Evolutionary conservation across 768 basidiomycete species (phyloP), one percentile per base, ranked within the genome.

Genomic region (Termitomyces sp.): DNA sequence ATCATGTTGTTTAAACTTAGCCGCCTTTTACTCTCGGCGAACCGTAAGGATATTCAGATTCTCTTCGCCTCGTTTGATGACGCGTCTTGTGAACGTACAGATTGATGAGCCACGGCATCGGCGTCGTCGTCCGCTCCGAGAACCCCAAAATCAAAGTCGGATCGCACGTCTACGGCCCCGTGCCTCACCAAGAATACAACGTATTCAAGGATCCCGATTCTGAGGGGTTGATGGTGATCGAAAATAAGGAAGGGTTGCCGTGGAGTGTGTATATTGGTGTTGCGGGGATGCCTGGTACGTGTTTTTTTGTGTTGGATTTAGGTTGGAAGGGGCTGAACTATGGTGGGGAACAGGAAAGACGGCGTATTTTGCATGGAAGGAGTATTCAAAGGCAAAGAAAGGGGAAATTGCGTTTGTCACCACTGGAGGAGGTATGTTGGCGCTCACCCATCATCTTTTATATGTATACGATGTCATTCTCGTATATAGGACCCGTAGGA

Each of bases 201-300:
- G 61, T 84, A 38, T 56, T 45, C 13, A 64, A 66, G 16, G 63
- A 69, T 42, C 55, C 73, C 12, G 46, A 57, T 32, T 51, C 72
- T 7, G 49, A 56, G 1, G 59, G 61, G 11, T 65, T 72, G 55
- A 44, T 50, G 4, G 61, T 78, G 7, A 59, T 83, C 44, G 60
- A 79, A 39, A 82, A 83, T 63, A 70, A 76, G 57, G 65, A 77
- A 35, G 74, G 76, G 6, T 68, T 86, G 4, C 82, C 84, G 0
- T 84, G 80, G 81, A 75, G 77, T 0, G 71, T 71, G 0, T 84
- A 79, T 63, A 67, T 84, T 33, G 84, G 86, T 16, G 78, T 79
- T 1, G 73, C 77, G 2, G 85, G 86, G 15, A 85, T 85, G 81
- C 78, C 83, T 72, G 77, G 80, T 81, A 70, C 28, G 28, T n/a